phyloP scores from a whole-genome alignment of 78 protist genomes.

The Dictyostelium firmibasis region DNA sequence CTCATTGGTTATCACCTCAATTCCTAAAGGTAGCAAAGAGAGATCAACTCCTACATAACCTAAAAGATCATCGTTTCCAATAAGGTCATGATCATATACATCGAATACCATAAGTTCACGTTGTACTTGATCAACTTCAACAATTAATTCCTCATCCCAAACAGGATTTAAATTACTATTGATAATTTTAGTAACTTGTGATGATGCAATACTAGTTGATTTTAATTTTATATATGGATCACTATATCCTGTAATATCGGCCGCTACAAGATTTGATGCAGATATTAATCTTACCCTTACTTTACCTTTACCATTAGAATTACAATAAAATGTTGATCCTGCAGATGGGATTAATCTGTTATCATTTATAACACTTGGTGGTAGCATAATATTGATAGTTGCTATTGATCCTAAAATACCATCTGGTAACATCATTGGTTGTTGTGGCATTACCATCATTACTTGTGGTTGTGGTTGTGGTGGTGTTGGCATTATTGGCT shows the following conservation, averaged over 20 bases:
- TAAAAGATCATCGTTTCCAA: background rate
- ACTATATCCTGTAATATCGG: background rate
- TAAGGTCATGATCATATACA: background rate
- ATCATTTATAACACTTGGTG: background rate
- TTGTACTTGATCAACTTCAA: background rate
- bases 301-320: background rate
- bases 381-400: background rate
- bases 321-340: background rate
- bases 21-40: background rate
- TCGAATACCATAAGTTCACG: background rate
- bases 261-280: background rate
- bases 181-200: background rate
- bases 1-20: constrained; percentile 8
- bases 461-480: background rate
- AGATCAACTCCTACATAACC: background rate
- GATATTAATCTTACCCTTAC: background rate
- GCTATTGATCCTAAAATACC: background rate
- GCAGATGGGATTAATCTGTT: background rate
- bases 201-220: background rate
- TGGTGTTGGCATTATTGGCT: background rate
- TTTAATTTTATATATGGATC: constrained; percentile 16
- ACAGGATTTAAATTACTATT: background rate
- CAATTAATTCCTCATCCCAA: background rate
- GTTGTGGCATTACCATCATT: background rate
- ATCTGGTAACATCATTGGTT: background rate